Percentiles rank a stretch among this genome's conserved stretches.
Evolutionary conservation across 2,329 filamentous ascomycete genomes (phyloP).

Genomic region (Colletotrichum endophyticum): DNA sequence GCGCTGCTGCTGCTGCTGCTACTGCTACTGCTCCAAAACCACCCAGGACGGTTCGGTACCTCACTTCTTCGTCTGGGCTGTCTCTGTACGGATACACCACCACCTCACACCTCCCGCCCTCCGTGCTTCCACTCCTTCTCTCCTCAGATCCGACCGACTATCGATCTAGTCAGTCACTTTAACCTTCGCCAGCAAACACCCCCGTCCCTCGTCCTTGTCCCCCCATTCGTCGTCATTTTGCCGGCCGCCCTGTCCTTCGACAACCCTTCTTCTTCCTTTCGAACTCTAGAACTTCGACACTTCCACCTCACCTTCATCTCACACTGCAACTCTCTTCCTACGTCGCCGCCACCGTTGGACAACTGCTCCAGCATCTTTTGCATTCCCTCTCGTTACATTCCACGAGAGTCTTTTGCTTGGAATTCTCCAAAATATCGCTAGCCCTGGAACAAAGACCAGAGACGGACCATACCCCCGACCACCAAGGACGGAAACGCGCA

Average conservation of each 20-base stretch:
- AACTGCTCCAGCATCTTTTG: background rate
- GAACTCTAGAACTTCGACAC: slow-evolving; percentile 21
- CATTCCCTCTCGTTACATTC: background rate
- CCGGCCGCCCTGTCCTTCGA: slow-evolving; percentile 15
- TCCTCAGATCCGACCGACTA: slow-evolving; percentile 15
- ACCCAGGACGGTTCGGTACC: background rate
- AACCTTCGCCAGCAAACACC: slow-evolving; percentile 14
- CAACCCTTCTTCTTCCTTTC: slow-evolving; percentile 19
- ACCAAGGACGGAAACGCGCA: background rate
- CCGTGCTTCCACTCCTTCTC: background rate
- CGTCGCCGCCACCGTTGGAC: background rate
- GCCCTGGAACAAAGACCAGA: slow-evolving; percentile 4
- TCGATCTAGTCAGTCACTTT: slow-evolving; percentile 18
- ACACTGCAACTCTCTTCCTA: background rate
- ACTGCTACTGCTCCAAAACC: background rate
- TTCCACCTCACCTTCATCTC: slow-evolving; percentile 6
- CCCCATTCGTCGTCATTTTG: slow-evolving; percentile 19
- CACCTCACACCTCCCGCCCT: background rate
- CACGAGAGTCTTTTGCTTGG: background rate
- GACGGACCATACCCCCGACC: background rate
- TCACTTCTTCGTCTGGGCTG: background rate
- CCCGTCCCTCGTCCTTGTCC: slow-evolving; percentile 8
- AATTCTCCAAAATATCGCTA: background rate
- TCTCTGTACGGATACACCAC: background rate
- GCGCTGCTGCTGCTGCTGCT: background rate